These are phyloP conservation scores for Nicotiana tomentosiformis DNA, from an alignment of 257 asterid genomes.

Conservation along the genomic window DNA sequence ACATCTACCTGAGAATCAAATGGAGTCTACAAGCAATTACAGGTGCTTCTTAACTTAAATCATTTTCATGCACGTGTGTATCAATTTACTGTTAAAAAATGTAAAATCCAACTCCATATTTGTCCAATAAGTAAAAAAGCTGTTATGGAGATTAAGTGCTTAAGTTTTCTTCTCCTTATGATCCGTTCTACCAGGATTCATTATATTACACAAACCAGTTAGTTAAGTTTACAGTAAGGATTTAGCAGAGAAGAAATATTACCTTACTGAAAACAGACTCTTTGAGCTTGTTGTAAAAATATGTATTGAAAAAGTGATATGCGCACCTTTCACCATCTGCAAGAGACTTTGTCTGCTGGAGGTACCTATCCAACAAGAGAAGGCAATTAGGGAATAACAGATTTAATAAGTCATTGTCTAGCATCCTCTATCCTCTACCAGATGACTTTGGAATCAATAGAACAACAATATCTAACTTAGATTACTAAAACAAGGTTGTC, in stretches of 20 bases:
- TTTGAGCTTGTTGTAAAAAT: slow-evolving; percentile 78
- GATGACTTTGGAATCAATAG: background rate
- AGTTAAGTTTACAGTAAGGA: background rate
- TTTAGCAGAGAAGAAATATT: slow-evolving; percentile 15
- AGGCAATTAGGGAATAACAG: slow-evolving; percentile 3
- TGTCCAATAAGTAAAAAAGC: background rate
- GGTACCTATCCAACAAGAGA: slow-evolving; percentile 46
- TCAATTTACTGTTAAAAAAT: background rate
- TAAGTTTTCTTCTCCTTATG: background rate
- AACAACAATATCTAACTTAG: background rate
- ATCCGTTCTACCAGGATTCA: background rate
- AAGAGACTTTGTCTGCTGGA: slow-evolving; percentile 51
- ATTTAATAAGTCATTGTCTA: background rate
- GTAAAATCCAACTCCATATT: background rate
- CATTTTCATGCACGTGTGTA: background rate
- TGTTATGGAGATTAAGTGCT: background rate
- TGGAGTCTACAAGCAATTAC: background rate
- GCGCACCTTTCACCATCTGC: slow-evolving; percentile 23
- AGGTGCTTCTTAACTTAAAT: background rate
- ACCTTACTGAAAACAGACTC: slow-evolving; percentile 64
- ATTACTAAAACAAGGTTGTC: background rate
- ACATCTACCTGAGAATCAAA: background rate
- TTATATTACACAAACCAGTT: background rate
- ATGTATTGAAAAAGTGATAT: slow-evolving; percentile 79
- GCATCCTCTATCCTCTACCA: background rate